phyloP scores from a whole-genome alignment of 306 rosid genomes.

The Alnus glutinosa region DNA sequence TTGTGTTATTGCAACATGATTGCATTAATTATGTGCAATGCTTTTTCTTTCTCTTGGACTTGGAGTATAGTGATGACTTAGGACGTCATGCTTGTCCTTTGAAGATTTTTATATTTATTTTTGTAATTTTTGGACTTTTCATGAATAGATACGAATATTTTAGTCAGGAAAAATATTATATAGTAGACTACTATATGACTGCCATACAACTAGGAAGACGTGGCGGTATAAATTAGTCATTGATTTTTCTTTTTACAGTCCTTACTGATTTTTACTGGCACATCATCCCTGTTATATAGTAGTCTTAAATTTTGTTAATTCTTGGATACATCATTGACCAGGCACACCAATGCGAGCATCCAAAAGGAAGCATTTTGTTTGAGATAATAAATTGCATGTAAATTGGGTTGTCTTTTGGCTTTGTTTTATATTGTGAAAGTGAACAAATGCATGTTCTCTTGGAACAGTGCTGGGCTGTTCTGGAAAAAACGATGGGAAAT shows the following conservation, averaged over 20 bases:
- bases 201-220: too few species aligned
- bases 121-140: too few species aligned
- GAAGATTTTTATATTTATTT: not conserved
- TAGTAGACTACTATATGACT: too few species aligned
- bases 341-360: not conserved
- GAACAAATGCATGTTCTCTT: slow-evolving; percentile 26
- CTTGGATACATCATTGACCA: not conserved
- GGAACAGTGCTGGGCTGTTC: slow-evolving; percentile 91
- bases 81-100: not conserved
- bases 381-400: not conserved
- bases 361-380: not conserved
- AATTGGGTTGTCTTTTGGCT: not conserved
- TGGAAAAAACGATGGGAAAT: slow-evolving; percentile 81
- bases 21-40: not conserved
- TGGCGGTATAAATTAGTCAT: too few species aligned
- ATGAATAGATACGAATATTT: not conserved
- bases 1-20: slow-evolving; percentile 14
- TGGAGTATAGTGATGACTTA: not conserved
- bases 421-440: slow-evolving; percentile 18
- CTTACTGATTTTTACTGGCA: too few species aligned
- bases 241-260: too few species aligned
- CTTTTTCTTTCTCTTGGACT: not conserved
- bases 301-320: not conserved
- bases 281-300: too few species aligned
- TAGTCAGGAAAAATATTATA: too few species aligned